Evolutionary conservation across 352 stramenopile species (phyloP).

Genomic region (Pythium sp.): DNA sequence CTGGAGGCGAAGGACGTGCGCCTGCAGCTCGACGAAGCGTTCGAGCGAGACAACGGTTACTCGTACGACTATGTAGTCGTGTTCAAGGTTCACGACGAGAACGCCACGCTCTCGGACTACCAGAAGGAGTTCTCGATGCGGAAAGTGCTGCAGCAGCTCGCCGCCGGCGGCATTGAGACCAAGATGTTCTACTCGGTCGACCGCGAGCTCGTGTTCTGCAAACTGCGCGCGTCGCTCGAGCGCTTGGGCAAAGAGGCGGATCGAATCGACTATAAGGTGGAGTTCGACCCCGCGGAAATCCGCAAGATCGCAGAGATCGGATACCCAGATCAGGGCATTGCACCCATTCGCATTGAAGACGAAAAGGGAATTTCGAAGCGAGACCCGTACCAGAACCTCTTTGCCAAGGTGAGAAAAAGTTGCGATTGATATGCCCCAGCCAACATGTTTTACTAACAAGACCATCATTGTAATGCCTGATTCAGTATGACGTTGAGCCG

Average conservation of each 20-base stretch:
- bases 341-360: conserved; percentile 61
- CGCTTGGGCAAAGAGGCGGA: conserved; percentile 67
- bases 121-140: conserved; percentile 78
- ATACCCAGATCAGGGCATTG: conserved; percentile 58
- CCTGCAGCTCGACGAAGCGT: conserved; percentile 56
- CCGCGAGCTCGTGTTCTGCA: conserved; percentile 73
- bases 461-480: neutral
- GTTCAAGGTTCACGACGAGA: conserved; percentile 81
- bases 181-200: conserved; percentile 81
- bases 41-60: conserved; percentile 65
- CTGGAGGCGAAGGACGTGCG: conserved; percentile 63
- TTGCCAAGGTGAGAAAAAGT: conserved; percentile 40
- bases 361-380: conserved; percentile 44
- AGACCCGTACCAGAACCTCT: conserved; percentile 68
- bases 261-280: conserved; percentile 76
- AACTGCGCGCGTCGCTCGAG: conserved; percentile 64
- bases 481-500: conserved; percentile 57
- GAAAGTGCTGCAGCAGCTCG: conserved; percentile 63
- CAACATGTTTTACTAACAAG: neutral
- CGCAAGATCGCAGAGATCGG: conserved; percentile 51
- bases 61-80: conserved; percentile 82
- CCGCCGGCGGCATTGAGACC: conserved; percentile 70
- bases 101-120: conserved; percentile 36
- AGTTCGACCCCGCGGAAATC: conserved; percentile 62
- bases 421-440: neutral